Percentiles rank a stretch among this genome's conserved stretches.
Evolutionary conservation across 129 eudicot genomes (phyloP).

Genomic region (Flaveria trinervia): DNA sequence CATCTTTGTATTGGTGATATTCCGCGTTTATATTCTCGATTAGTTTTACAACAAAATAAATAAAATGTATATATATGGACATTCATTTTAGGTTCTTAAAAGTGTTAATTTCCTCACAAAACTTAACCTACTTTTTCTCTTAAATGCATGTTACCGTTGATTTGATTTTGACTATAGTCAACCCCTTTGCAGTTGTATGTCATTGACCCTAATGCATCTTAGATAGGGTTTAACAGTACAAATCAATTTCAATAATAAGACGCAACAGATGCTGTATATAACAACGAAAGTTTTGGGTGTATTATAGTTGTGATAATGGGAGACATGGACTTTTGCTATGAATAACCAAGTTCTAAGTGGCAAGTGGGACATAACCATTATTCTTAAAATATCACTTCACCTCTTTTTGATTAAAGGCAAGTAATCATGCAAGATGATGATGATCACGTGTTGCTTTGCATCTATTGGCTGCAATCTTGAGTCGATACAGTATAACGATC

Average conservation of each 20-base stretch:
- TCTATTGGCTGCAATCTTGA: slow-evolving; percentile 17
- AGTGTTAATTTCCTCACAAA: too few species aligned
- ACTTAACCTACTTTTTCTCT: slow-evolving; percentile 13
- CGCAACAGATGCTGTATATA: not conserved
- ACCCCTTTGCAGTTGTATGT: slow-evolving; percentile 25
- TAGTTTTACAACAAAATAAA: too few species aligned
- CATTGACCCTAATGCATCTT: slow-evolving; percentile 28
- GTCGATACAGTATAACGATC: slow-evolving; percentile 13
- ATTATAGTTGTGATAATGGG: slow-evolving; percentile 27
- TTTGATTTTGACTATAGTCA: not conserved
- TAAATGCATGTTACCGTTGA: slow-evolving; percentile 16
- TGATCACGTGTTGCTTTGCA: not conserved
- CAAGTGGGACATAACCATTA: slow-evolving; percentile 7
- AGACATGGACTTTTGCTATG: slow-evolving; percentile 21
- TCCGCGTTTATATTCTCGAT: too few species aligned
- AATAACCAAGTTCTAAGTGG: not conserved
- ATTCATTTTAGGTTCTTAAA: too few species aligned
- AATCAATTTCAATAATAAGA: not conserved
- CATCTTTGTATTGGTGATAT: too few species aligned
- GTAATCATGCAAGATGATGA: not conserved
- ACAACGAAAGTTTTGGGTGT: slow-evolving; percentile 13
- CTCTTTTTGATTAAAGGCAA: not conserved
- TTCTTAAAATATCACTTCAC: not conserved
- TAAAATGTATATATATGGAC: too few species aligned
- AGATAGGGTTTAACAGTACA: not conserved